Evolutionary conservation across 768 basidiomycete genomes (phyloP).

Genomic region (Coprinopsis sp.): DNA sequence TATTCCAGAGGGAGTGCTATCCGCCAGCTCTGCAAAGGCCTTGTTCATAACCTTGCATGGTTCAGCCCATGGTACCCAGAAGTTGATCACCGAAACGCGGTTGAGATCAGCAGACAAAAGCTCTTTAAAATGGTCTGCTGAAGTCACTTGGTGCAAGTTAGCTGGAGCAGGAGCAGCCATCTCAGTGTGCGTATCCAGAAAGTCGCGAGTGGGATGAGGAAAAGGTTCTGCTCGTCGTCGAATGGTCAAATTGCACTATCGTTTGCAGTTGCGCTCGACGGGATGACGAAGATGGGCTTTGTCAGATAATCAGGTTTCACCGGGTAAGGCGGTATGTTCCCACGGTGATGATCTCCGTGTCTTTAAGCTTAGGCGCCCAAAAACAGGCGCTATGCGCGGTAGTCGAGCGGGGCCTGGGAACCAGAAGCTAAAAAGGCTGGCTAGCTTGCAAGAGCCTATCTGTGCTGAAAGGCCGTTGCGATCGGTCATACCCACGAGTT

Average conservation of each 20-base stretch:
- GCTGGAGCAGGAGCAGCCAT: conserved; percentile 17
- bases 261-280: background rate
- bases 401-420: no score
- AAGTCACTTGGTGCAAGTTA: conserved; percentile 44
- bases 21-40: conserved; percentile 67
- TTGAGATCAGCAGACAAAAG: conserved; percentile 73
- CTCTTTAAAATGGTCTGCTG: conserved; percentile 67
- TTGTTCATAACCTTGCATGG: conserved; percentile 90
- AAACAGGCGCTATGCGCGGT: no score
- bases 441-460: no score
- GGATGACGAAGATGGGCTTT: background rate
- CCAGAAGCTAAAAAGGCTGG: no score
- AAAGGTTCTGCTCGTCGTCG: background rate
- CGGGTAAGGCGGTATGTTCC: background rate
- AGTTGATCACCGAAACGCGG: conserved; percentile 83
- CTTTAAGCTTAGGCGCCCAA: no score
- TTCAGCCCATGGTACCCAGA: conserved; percentile 91
- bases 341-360: no score
- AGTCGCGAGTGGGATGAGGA: conserved; percentile 6
- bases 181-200: background rate
- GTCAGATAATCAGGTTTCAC: conserved; percentile 1
- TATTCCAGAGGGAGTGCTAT: conserved; percentile 61
- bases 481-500: no score
- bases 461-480: no score
- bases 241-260: background rate